Evolutionary conservation across 176 grass and related monocot genomes (phyloP), one percentile per base, ranked within the genome.

Genomic region (Triticum monococcum): DNA sequence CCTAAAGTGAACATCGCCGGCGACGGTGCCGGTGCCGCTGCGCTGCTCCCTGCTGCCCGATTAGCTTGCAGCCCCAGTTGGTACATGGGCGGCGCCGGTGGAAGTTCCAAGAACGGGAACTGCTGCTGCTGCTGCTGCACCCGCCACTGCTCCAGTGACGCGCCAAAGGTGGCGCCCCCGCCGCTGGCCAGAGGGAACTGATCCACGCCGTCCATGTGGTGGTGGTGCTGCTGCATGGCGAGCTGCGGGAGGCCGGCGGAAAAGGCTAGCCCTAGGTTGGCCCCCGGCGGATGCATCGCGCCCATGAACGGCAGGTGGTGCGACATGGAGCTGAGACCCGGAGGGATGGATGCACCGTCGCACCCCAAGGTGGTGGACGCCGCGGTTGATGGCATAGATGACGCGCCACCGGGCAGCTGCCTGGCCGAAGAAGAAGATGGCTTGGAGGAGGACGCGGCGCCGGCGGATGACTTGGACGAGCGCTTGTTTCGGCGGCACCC

Each of bases 401-500:
- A 83, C 22, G 56, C 14, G 9, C 63, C 81, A 71, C 64, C 77
- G 64, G 64, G 78, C 3, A 83, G 70, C 61, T 31, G 76, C 24
- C 41, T 85, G 0, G 74, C 46, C 2, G 90, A 36, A 4, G 81
- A 28, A 10, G 80, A 84, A n/a, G 60, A 86, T 9, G 82, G 68
- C 75, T 92, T 95, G 7, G 87, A 89, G 6, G 90, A 92, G 50
- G 83, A 92, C 25, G 64, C 82, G 16, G 70, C 36, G n/a, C 75
- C 14, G 9, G 90, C 66, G n/a, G 89, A 91, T 60, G 83, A 88
- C 64, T 86, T 92, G 32, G 87, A 89, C 7, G 87, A 90, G 25
- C 95, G 89, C 87, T 95, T 98, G 87, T 98, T 98, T n/a, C 93
- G 91, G 80, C 93, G 89, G 84, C 89, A 98, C 13, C 93, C 96